Evolutionary conservation across 2,329 filamentous ascomycete genomes (phyloP).

Genomic region (Parafenestella ontariensis): DNA sequence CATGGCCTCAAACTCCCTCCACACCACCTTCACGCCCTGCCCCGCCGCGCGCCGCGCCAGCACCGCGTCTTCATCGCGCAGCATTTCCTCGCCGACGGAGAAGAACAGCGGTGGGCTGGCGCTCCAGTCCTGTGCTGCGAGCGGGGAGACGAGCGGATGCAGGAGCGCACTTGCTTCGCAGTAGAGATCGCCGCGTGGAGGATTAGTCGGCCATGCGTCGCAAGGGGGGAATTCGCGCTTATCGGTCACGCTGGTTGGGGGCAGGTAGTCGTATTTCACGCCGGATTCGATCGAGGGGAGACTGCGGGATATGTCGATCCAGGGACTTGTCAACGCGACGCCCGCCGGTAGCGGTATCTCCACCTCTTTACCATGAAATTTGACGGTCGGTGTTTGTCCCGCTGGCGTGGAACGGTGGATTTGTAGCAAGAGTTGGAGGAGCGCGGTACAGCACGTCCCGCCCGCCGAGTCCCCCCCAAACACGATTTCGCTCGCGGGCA

Average conservation of each 20-base stretch:
- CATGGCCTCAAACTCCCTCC: conserved; percentile 81
- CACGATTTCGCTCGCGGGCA: conserved; percentile 71
- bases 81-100: conserved; percentile 73
- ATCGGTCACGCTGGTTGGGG: conserved; percentile 51
- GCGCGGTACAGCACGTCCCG: conserved; percentile 71
- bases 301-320: conserved; percentile 73
- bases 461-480: conserved; percentile 79
- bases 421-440: conserved; percentile 74
- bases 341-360: conserved; percentile 72
- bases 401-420: conserved; percentile 55
- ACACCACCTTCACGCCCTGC: conserved; percentile 68
- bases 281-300: conserved; percentile 64
- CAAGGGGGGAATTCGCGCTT: conserved; percentile 56
- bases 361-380: conserved; percentile 67
- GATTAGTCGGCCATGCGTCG: conserved; percentile 54
- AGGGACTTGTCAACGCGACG: conserved; percentile 68
- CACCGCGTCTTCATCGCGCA: conserved; percentile 71
- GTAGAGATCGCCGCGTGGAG: conserved; percentile 57
- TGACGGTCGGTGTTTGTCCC: conserved; percentile 56
- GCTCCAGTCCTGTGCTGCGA: conserved; percentile 66
- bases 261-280: conserved; percentile 68
- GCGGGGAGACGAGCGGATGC: conserved; percentile 73
- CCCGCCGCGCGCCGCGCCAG: conserved; percentile 63
- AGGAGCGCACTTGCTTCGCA: conserved; percentile 52
- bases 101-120: conserved; percentile 72